phyloP scores from a whole-genome alignment of 176 grass and related monocot genomes.

The bread wheat (Triticum aestivum) region DNA sequence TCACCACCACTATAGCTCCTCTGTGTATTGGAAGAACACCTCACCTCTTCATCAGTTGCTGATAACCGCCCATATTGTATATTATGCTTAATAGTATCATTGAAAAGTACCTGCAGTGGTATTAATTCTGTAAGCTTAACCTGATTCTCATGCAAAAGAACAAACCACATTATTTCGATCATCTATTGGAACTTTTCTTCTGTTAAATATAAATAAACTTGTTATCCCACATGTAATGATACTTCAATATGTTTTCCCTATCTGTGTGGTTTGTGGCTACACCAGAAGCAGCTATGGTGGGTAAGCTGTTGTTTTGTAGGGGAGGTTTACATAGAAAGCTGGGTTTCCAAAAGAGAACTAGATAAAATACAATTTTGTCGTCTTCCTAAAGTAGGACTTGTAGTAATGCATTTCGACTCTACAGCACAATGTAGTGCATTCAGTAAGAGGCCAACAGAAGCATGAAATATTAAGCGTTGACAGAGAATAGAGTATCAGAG shows the following conservation, averaged over 20 bases:
- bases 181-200: conserved; percentile 3
- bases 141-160: neutral
- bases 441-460: conserved; percentile 11
- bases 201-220: conserved; percentile 5
- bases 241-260: conserved; percentile 20
- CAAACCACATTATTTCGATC: neutral
- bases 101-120: conserved; percentile 88
- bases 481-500: conserved; percentile 26
- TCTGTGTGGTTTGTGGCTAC: neutral
- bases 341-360: conserved; percentile 20
- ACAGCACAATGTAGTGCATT: conserved; percentile 10
- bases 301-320: neutral
- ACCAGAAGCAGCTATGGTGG: neutral
- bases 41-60: conserved; percentile 94
- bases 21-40: conserved; percentile 39
- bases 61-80: conserved; percentile 94
- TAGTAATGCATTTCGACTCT: conserved; percentile 10
- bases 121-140: conserved; percentile 31
- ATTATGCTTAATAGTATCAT: conserved; percentile 97
- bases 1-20: conserved; percentile 3
- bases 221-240: conserved; percentile 11
- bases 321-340: conserved; percentile 2
- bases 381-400: conserved; percentile 12
- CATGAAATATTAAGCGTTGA: conserved; percentile 12
- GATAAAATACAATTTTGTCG: neutral